These are phyloP conservation scores for Colletotrichum cuscutae DNA, from an alignment of 2,329 filamentous ascomycete genomes.

Conservation along the genomic window DNA sequence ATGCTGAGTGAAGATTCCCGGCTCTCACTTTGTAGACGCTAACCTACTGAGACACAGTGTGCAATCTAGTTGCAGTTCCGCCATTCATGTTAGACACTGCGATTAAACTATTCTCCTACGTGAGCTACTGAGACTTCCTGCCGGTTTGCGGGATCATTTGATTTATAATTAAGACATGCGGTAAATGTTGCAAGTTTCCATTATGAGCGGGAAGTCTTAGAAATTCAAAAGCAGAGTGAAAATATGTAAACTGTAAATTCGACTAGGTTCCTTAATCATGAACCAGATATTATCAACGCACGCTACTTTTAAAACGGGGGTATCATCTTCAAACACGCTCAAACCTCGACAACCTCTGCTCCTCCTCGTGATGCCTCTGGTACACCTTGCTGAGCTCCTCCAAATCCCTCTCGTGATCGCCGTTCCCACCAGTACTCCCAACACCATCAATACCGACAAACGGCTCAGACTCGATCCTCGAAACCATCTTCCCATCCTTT, in stretches of 20 bases:
- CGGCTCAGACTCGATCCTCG: conserved; percentile 16
- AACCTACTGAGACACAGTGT: neutral
- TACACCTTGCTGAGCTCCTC: conserved; percentile 34
- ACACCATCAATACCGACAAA: conserved; percentile 5
- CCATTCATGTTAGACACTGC: neutral
- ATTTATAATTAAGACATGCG: neutral
- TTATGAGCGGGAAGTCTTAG: neutral
- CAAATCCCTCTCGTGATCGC: conserved; percentile 14
- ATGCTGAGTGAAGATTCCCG: neutral
- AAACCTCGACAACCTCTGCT: conserved; percentile 9
- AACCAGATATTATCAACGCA: neutral
- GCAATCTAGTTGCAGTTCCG: neutral
- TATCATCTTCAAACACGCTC: conserved; percentile 12
- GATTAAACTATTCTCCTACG: neutral
- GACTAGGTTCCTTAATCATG: neutral
- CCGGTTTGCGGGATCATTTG: neutral
- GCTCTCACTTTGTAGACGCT: neutral
- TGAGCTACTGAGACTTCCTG: neutral
- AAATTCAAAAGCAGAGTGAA: neutral
- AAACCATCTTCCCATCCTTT: conserved; percentile 9
- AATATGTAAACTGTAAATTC: neutral
- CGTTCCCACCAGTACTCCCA: neutral
- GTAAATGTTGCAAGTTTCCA: neutral
- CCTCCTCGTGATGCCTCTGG: conserved; percentile 23
- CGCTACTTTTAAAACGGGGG: neutral